These are phyloP conservation scores for Zangia roseola DNA, from an alignment of 768 basidiomycete species.

Conservation along the genomic window DNA sequence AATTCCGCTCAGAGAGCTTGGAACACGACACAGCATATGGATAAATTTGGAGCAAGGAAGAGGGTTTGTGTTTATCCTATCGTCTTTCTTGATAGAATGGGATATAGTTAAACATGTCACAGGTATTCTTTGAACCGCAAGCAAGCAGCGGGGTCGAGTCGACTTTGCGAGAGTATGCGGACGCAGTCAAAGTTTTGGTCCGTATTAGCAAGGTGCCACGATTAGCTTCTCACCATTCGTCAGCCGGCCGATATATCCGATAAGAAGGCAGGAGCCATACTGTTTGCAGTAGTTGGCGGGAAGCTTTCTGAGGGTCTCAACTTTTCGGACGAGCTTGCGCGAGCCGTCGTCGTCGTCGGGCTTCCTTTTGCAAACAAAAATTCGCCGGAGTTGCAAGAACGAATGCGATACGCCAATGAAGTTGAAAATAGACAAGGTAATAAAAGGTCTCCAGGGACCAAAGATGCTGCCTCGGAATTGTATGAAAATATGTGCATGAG, in stretches of 20 bases:
- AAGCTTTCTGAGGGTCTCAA: conserved; percentile 94
- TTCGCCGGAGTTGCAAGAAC: conserved; percentile 88
- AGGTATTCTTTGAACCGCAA: conserved; percentile 92
- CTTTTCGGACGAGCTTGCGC: conserved; percentile 77
- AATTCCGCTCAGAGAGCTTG: conserved; percentile 65
- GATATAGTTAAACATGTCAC: background rate
- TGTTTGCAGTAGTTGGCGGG: conserved; percentile 94
- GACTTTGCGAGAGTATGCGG: conserved; percentile 70
- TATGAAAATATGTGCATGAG: conserved; percentile 93
- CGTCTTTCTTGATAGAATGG: background rate
- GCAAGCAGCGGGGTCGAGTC: conserved; percentile 68
- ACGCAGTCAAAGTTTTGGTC: conserved; percentile 38
- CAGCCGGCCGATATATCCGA: conserved; percentile 23
- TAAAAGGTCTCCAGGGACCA: conserved; percentile 37
- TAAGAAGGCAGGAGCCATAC: conserved; percentile 61
- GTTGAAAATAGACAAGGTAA: conserved; percentile 46
- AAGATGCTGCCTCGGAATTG: conserved; percentile 75
- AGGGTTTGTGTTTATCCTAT: conserved; percentile 44
- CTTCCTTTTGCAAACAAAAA: conserved; percentile 91
- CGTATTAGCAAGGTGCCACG: background rate
- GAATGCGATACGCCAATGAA: conserved; percentile 83
- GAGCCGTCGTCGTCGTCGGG: conserved; percentile 84
- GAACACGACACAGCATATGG: conserved; percentile 58
- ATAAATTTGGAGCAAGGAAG: conserved; percentile 69
- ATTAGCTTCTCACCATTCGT: background rate